Evolutionary conservation across 202 grass and related monocot genomes (phyloP), one percentile per base, ranked within the genome.

Genomic region (Carex arenaria): DNA sequence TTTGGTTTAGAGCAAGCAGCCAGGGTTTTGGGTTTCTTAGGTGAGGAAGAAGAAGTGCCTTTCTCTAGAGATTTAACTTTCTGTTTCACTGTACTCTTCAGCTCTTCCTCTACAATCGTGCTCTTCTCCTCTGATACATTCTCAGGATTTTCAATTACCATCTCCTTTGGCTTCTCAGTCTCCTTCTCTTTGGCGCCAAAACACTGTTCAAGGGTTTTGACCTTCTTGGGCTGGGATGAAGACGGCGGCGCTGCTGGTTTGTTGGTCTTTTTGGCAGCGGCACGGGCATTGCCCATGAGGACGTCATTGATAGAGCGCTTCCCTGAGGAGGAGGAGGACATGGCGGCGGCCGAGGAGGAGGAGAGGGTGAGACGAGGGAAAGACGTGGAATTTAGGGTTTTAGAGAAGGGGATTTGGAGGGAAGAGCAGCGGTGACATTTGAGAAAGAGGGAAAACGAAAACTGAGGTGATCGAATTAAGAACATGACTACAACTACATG

Each of bases 251-350:
- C 84, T 72, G 85, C 90, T 72, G 87, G 90, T 88, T 90, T 97
- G n/a, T 84, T 69, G 61, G 81, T 89, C 59, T 85, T 94, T 20
- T 78, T 79, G 15, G 94, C 90, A 30, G 89, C 92, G 60, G 85
- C 90, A 62, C 95, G 95, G 11, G 95, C 92, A 45, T 89, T 85
- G 55, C 90, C 90, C 92, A 97, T 98, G 84, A 98, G 92, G 68
- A 94, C 95, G 57, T 98, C 95, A 84, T 92, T 87, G 63, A 98
- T 89, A 53, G 89, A 88, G 59, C 95, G 90, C 79, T 92, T 90
- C 1, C 87, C 85, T 10, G 87, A 75, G 51, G 85, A 77, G 32
- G 90, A 84, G 32, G 90, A 84, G 17, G 82, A 94, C 92, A 94
- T 87, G 53, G 86, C 79, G 23, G 61, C 32, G 14, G 9, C 43